Percentiles rank a stretch among this genome's conserved stretches.
Evolutionary conservation across 139 green algal genomes (phyloP).

Genomic region (Chlamydomonas incerta): DNA sequence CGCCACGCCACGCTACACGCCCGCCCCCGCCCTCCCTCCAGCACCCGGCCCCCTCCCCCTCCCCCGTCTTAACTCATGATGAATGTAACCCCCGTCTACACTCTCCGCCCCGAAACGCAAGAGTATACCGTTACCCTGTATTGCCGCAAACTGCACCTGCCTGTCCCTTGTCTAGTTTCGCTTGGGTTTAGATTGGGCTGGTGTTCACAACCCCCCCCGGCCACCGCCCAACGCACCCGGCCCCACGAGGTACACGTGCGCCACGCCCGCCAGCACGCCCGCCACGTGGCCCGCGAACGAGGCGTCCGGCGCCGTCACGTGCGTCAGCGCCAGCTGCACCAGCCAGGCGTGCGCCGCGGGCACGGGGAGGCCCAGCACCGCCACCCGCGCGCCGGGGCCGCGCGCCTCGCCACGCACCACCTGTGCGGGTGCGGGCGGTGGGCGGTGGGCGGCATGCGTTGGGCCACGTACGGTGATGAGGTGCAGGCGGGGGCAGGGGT

Average conservation of each 20-base stretch:
- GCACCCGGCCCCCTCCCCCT: too few species aligned
- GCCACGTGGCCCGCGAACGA: slow-evolving; percentile 53
- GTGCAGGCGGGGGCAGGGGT: too few species aligned
- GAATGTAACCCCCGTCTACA: background rate
- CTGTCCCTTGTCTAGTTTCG: too few species aligned
- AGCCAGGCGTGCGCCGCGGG: slow-evolving; percentile 44
- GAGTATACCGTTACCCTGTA: too few species aligned
- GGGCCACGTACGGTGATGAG: too few species aligned
- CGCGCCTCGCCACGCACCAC: slow-evolving; percentile 39
- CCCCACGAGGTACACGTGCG: slow-evolving; percentile 43
- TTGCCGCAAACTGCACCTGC: too few species aligned
- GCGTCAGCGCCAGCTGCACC: slow-evolving; percentile 39
- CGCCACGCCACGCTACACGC: too few species aligned
- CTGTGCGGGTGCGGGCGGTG: background rate
- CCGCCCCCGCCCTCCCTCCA: too few species aligned
- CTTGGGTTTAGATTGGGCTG: too few species aligned
- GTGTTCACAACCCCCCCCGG: background rate
- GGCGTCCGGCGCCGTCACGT: slow-evolving; percentile 47
- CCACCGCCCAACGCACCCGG: slow-evolving; percentile 28
- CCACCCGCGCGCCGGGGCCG: background rate
- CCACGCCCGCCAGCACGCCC: slow-evolving; percentile 51
- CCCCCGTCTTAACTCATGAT: too few species aligned
- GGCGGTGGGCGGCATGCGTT: too few species aligned
- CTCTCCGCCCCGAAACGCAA: background rate
- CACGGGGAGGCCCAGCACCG: slow-evolving; percentile 43